Base-by-base conservation (phyloP, 2,329 filamentous ascomycete genomes). In the Didymella glomerata region DNA sequence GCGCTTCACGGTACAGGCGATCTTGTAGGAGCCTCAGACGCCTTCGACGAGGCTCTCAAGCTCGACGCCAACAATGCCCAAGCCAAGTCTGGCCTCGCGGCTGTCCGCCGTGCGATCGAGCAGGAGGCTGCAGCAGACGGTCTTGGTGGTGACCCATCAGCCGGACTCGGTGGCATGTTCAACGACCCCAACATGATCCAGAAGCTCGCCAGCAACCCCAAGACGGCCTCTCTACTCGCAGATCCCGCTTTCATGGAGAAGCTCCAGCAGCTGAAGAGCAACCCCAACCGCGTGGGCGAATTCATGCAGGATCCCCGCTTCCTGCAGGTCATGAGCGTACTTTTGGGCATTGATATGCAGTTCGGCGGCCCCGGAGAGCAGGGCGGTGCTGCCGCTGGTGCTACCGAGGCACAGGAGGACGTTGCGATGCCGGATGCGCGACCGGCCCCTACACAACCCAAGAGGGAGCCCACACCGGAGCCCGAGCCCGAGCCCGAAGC, bases 41-140 rank as follows among this genome's bases (percentile, higher is more conserved):
- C 96, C 22, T 99, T 96, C 77, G 91, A 97, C 74, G 87, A 96
- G 77, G 95, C 94, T n/a, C 83, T 97, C 68, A 96, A 97, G 83
- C 84, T 94, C 54, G 95, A 99, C 76, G 88, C 93, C 45, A 88
- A 85, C 79, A 99, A 99, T 76, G 91, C 93, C 4, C 93, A 95
- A 79, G 90, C 96, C 67, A 97, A 97, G 83, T 90, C 88, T 64
- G 94, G 95, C 34, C 83, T 97, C 47, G 88, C 90, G 11, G 86
- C 92, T 40, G 93, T 97, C 42, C 87, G 95, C 80, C 89, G 92
- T 70, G 93, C 94, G 22, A 93, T 99, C 78, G 88, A 96, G 68
- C 85, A 87, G 24, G 91, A 95, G 77, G 87, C 86, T 22, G 80
- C 80, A 69, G 85, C 79, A n/a, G 86, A 88, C 68, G 85, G 85